Evolutionary conservation across 2,329 filamentous ascomycete genomes (phyloP), one percentile per base, ranked within the genome.

Genomic region (Trichoderma arundinaceum): DNA sequence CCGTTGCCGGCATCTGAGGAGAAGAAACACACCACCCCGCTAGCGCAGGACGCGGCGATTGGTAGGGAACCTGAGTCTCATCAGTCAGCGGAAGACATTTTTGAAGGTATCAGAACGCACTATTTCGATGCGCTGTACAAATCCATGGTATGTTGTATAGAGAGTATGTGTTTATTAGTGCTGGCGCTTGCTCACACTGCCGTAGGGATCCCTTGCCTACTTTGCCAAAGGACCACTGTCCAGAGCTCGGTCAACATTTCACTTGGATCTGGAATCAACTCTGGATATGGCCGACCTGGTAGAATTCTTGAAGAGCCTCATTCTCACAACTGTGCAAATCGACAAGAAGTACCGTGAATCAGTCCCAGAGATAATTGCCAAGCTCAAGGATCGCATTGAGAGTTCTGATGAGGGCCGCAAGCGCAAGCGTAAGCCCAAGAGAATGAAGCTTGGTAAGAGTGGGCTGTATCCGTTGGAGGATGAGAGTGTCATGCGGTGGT

Each of bases 141-240:
- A 77, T 87, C 89, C 65, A 84, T 86, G 81, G 86, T 86, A 75
- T 13, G 80, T 71, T 39, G 32, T 10, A 12, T 46, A 15, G 17
- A 12, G 7, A 3, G 19, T 15, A 17, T 1, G 9, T 22, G 1
- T 28, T 7, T 13, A 7, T 12, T 32, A 1, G 10, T 39, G 4
- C n/a, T 53, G 17, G 28, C 51, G 44, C 28, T 15, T 4, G 15
- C 48, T 56, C n/a, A 68, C 6, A 66, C 22, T 10, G 19, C n/a
- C 38, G 8, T 49, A 91, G 84, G 91, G 90, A 39, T 92, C 91
- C 3, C 79, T 94, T 65, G 91, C 91, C 66, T 95, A 94, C 76
- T 94, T 94, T 76, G 89, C 89, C 19, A 95, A 95, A 79, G 92
- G 91, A 0, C 90, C 92, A 1, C 79, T 95, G 19, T 92, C 91